Base-by-base conservation (phyloP, 345 rosid species). In the Populus davidiana region DNA sequence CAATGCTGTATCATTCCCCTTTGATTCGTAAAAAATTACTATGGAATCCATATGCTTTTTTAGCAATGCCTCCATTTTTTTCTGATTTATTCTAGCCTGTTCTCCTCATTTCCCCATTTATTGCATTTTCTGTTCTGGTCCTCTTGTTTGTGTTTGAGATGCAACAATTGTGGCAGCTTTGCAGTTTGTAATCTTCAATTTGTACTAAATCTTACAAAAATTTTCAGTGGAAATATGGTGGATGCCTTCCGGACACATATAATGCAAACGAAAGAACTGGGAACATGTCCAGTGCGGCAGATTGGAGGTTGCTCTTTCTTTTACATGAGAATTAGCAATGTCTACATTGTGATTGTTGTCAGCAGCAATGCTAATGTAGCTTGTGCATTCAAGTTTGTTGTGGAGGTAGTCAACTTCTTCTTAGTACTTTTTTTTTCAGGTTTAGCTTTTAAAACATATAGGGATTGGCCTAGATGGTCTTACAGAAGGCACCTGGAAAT, bases 361-460 rank as follows among this genome's bases (percentile, higher is more conserved):
- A 96, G 99, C 90, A 94, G 97, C 89, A 96, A 96, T 73, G 98
- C 98, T 84, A 96, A 94, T 86, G 99, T 96, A 23, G 95, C 99
- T 84, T 96, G 97, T 78, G 99, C 95, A 9, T 96, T 96, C 88
- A 96, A 96, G 86, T 96, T 96, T 76, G 98, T 94, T 65, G 97
- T 94, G 67, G 98, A 96, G 99, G 99, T 94, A 81, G 25, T 73
- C 61, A 18, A 5, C 43, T 21, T 16, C n/a, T 70, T 33, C 25
- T 54, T 54, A 8, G 25, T 21, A 66, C 5, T 59, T 29, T 5
- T 38, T 38, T 5, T 44, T 52, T 29, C 23, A 47, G 64, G 44
- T 67, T 70, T 69, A 16, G 36, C 39, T 71, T 23, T 44, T 2
- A 25, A 68, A 14, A 14, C 38, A 8, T 52, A 6, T 25, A 47